Evolutionary conservation across 2,329 filamentous ascomycete genomes (phyloP), one percentile per base, ranked within the genome.

Genomic region (Juglanconis oblonga): DNA sequence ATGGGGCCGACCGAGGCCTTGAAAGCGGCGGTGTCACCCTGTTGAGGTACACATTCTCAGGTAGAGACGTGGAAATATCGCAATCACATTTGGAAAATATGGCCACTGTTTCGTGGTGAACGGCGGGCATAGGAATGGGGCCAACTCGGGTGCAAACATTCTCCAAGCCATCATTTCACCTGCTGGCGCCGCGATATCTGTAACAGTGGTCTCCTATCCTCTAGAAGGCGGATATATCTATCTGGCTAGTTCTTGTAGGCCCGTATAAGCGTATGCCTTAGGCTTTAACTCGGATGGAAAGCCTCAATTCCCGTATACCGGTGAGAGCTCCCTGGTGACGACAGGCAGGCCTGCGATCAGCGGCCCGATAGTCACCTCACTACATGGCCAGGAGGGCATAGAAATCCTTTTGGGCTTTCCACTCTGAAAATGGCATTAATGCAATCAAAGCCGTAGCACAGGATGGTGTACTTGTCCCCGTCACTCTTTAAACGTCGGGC

Each of bases 1-100:
- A 82, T 54, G 79, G 77, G 7, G 80, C 75, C 0, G 80, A 83
- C 57, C 77, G 78, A 53, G 81, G 84, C 65, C 67, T 84, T 6
- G 81, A 81, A n/a, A 71, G 72, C 14, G 67, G 69, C 2, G 73
- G 72, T 5, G 74, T 78, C 0, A 73, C 73, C 13, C 72, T 80
- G 1, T 24, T 58, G 9, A 29, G 33, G 7, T 32, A n/a, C 3
- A 47, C 55, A 2, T 58, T 58, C 31, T 44, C 35, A 24, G 55
- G 55, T 10, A 48, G 55, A 35, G 55, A 48, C 9, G 55, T 58
- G 3, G 31, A 38, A 35, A 58, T 1, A 79, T 83, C 11, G 81
- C 77, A 0, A 75, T 82, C 6, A 73, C 80, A 0, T 77, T 77
- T 3, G 81, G 81, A 11, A 83, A 83, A 68, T 80, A 77, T 45